Base-by-base conservation (phyloP, 2,329 filamentous ascomycete genomes). In the Chaetomiaceae sp. region DNA sequence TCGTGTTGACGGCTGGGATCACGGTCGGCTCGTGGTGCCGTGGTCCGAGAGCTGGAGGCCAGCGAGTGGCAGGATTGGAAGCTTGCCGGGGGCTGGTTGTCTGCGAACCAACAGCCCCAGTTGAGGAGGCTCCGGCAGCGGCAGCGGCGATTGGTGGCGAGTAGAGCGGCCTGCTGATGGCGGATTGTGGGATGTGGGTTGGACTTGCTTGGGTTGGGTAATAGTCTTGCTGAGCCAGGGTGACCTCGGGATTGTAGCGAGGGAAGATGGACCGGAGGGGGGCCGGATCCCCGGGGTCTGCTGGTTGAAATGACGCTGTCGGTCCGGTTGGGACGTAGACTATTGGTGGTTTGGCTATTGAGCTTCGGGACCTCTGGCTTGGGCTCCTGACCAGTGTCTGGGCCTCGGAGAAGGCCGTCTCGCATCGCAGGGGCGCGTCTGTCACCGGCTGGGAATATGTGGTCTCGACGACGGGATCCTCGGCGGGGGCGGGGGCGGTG, bases 251-350 rank as follows among this genome's bases (percentile, higher is more conserved):
- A 61, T 91, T 83, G 63, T 89, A 90, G 25, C 78, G 76, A 7
- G 87, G 87, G 60, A 91, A 91, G 60, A 91, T 89, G 20, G 86
- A 90, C 27, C 79, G 77, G 60, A 87, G 75, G 0, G 76, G 70
- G 5, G 25, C 73, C 67, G 40, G 69, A 53, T 58, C 50, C 39
- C 16, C 39, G 34, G 31, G 45, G 38, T 34, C 62, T 60, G 25
- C 40, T 7, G 40, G 35, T 7, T 41, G 44, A 3, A 51, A 43
- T 21, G 55, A 54, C 13, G 61, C 53, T 3, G 56, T 51, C 7
- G 50, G 20, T 16, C 46, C 51, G 9, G 40, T 46, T 4, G 54
- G 44, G 19, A 53, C 41, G 44, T 63, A 64, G 39, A 64, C 55
- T 4, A 76, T 60, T 14, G 77, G 78, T 20, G 71, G 66, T 58